These are phyloP conservation scores for Ophiocordyceps robertsii DNA, from an alignment of 2,329 filamentous ascomycete genomes.

Conservation along the genomic window DNA sequence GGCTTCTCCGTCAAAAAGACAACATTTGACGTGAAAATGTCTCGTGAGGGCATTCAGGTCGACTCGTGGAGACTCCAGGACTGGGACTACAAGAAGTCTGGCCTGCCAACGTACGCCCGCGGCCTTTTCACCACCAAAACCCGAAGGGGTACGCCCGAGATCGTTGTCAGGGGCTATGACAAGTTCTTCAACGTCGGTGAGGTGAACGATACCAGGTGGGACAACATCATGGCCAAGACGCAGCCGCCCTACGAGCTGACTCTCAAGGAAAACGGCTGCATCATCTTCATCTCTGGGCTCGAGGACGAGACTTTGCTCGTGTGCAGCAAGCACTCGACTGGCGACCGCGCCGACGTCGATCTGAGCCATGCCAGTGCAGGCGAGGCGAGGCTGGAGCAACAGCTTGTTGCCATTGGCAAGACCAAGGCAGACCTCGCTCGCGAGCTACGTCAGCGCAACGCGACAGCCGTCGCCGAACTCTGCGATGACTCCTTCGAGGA, in stretches of 20 bases:
- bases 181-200: slow-evolving; percentile 97
- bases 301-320: slow-evolving; percentile 83
- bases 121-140: slow-evolving; percentile 81
- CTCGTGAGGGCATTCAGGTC: slow-evolving; percentile 52
- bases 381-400: slow-evolving; percentile 67
- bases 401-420: slow-evolving; percentile 66
- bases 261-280: slow-evolving; percentile 98
- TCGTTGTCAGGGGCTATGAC: slow-evolving; percentile 84
- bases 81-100: slow-evolving; percentile 83
- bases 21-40: slow-evolving; percentile 55
- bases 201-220: slow-evolving; percentile 70
- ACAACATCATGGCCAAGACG: slow-evolving; percentile 61
- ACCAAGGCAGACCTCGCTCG: slow-evolving; percentile 65
- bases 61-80: slow-evolving; percentile 91
- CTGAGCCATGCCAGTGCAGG: slow-evolving; percentile 76
- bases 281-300: slow-evolving; percentile 89
- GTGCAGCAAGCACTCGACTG: slow-evolving; percentile 98
- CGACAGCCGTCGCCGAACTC: slow-evolving; percentile 89
- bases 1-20: slow-evolving; percentile 66
- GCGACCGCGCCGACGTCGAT: slow-evolving; percentile 54
- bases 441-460: slow-evolving; percentile 66
- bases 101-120: slow-evolving; percentile 83
- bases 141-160: slow-evolving; percentile 54
- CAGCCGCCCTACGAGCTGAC: slow-evolving; percentile 87
- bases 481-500: slow-evolving; percentile 96